Conservation (phyloP, 768 basidiomycete species). For the Leccinellum luteum region DNA sequence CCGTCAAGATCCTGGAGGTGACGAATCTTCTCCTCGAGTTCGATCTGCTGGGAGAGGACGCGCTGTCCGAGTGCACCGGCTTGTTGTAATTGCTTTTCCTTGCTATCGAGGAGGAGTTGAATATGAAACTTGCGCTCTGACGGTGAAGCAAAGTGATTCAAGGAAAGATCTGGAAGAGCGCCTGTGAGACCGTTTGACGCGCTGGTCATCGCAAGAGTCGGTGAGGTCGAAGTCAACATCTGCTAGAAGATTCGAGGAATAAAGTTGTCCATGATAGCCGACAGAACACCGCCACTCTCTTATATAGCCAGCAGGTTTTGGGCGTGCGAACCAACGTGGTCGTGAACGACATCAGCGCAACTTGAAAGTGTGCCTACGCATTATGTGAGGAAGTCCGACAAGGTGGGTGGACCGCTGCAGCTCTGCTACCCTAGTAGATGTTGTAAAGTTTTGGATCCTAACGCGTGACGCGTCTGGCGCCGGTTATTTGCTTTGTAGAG, state of each 20-base stretch:
- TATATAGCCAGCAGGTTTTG: slow-evolving; percentile 94
- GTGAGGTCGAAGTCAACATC: too few species aligned
- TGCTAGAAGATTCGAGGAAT: too few species aligned
- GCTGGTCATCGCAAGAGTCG: slow-evolving; percentile 27
- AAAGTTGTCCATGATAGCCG: too few species aligned
- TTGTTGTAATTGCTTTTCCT: slow-evolving; percentile 89
- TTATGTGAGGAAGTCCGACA: slow-evolving; percentile 87
- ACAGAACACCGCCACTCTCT: too few species aligned
- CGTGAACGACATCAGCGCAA: slow-evolving; percentile 91
- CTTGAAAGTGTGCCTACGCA: slow-evolving; percentile 73
- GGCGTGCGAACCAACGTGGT: slow-evolving; percentile 96
- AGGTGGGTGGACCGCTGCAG: slow-evolving; percentile 49
- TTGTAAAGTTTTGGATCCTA: too few species aligned
- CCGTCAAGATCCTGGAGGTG: slow-evolving; percentile 72
- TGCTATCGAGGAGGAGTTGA: slow-evolving; percentile 75
- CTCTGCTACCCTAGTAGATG: neutral
- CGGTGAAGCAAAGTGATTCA: slow-evolving; percentile 43
- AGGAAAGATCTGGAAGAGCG: slow-evolving; percentile 42
- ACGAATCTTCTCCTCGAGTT: slow-evolving; percentile 84
- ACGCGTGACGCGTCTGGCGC: slow-evolving; percentile 48
- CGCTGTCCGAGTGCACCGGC: slow-evolving; percentile 92
- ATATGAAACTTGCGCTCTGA: slow-evolving; percentile 62
- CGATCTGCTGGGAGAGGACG: slow-evolving; percentile 89
- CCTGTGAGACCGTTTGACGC: slow-evolving; percentile 25
- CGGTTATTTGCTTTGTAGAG: slow-evolving; percentile 85